Conservation (phyloP, 768 basidiomycete genomes). For the Collybia sordida region DNA sequence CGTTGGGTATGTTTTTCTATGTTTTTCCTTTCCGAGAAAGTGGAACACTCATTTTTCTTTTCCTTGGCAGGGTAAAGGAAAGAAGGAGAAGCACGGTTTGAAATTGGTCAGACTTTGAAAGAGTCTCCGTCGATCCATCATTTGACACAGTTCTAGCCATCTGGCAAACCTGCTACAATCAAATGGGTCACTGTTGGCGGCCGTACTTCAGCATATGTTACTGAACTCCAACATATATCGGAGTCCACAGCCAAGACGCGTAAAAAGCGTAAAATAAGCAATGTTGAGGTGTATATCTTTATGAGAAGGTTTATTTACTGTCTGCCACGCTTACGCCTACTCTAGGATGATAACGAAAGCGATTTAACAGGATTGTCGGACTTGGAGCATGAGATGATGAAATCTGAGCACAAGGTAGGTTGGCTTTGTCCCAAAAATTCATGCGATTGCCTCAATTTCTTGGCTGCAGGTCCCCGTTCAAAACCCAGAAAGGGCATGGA, state of each 20-base stretch:
- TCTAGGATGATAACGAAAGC: conserved; percentile 14
- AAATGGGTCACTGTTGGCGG: conserved; percentile 77
- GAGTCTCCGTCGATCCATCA: neutral
- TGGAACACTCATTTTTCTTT: neutral
- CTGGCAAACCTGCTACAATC: conserved; percentile 69
- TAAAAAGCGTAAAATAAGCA: neutral
- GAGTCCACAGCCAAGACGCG: neutral
- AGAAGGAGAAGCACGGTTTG: conserved; percentile 45
- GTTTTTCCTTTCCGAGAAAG: neutral
- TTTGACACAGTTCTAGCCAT: conserved; percentile 43
- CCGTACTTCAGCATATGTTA: conserved; percentile 71
- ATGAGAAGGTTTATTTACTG: neutral
- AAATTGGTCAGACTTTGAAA: conserved; percentile 41
- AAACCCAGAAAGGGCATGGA: neutral
- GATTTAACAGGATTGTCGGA: conserved; percentile 20
- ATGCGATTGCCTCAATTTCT: no score
- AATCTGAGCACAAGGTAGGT: conserved; percentile 8
- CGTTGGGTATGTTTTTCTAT: conserved; percentile 60
- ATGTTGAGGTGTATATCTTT: neutral
- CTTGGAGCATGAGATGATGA: conserved; percentile 11
- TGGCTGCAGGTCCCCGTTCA: neutral
- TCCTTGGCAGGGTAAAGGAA: conserved; percentile 54
- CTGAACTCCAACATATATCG: conserved; percentile 52
- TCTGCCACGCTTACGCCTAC: neutral
- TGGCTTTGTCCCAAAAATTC: neutral